Conservation (phyloP, 2,329 filamentous ascomycete species). For the Pseudopyricularia cyperi region DNA sequence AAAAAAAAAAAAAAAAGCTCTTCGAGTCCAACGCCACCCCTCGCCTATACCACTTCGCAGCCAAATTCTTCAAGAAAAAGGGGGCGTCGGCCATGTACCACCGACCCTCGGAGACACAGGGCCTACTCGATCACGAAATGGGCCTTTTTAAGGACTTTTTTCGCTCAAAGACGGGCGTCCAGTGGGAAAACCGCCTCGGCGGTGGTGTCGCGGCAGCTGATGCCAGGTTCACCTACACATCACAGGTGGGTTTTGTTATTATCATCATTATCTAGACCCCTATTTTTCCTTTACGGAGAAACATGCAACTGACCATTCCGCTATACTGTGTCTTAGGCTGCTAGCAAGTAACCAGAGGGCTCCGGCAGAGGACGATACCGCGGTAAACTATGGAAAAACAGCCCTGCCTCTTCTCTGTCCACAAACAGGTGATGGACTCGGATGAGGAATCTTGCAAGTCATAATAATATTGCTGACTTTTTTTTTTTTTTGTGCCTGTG, state of each 20-base stretch:
- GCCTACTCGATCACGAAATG: conserved; percentile 29
- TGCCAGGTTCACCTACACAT: background rate
- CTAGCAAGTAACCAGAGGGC: no score
- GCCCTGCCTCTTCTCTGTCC: no score
- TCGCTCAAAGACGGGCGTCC: conserved; percentile 37
- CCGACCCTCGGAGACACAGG: conserved; percentile 23
- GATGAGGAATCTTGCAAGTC: no score
- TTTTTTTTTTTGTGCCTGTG: no score
- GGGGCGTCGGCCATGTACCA: conserved; percentile 21
- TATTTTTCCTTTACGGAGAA: no score
- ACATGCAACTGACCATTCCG: no score
- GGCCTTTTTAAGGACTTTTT: conserved; percentile 44
- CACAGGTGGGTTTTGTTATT: background rate
- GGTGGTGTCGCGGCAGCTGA: background rate
- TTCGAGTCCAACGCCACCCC: conserved; percentile 52
- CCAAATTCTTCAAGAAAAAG: conserved; percentile 32
- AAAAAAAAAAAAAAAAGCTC: conserved; percentile 34
- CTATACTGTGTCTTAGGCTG: no score
- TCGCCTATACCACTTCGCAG: conserved; percentile 46
- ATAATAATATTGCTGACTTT: no score
- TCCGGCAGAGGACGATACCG: no score
- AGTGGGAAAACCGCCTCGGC: conserved; percentile 40
- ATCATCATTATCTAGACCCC: no score
- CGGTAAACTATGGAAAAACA: no score
- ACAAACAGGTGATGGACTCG: no score